Evolutionary conservation across 208 protist genomes (phyloP), one percentile per base, ranked within the genome.

Genomic region (Crithidia fasciculata): DNA sequence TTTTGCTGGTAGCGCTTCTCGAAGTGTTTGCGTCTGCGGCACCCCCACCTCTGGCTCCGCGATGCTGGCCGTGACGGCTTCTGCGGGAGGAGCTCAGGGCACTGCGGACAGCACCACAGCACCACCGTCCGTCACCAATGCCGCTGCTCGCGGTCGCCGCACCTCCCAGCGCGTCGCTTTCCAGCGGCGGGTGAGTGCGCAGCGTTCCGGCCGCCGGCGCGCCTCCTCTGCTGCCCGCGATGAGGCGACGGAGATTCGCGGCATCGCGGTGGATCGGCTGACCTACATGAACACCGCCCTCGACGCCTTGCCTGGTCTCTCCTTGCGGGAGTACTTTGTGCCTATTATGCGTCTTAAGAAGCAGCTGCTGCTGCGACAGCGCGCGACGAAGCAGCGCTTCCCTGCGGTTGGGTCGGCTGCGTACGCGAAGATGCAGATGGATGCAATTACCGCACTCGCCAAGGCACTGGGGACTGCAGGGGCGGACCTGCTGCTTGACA

Each of bases 251-350:
- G 69, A 74, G 28, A 19, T 80, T n/a, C 52, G 74, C 49, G 83
- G 82, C 12, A 76, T 92, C 61, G 71, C 86, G 16, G 59, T 88
- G 15, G 91, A 96, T 40, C 85, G 91, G 0, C 60, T 91, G n/a
- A 82, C 82, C n/a, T 93, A 91, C 79, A 83, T 96, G 12, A 87
- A 86, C 72, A 96, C 91, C n/a, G 87, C 91, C 49, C 85, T 96
- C 12, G 77, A 81, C 60, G 87, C 89, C 36, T 18, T 93, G 43
- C 87, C 88, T 0, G 91, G 91, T 15, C 76, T 80, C 37, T 71
- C 86, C 6, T 79, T 96, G 55, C 86, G 86, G 7, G 71, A 84
- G 64, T 90, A 83, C 74, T 94, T 96, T 70, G 82, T 79, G 0
- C 91, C 91, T 9, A 72, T 96, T 2, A 72, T 96, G 75, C 82